Base-by-base conservation (phyloP, 805 yeast species). In the Nakazawaea laoshanensis region DNA sequence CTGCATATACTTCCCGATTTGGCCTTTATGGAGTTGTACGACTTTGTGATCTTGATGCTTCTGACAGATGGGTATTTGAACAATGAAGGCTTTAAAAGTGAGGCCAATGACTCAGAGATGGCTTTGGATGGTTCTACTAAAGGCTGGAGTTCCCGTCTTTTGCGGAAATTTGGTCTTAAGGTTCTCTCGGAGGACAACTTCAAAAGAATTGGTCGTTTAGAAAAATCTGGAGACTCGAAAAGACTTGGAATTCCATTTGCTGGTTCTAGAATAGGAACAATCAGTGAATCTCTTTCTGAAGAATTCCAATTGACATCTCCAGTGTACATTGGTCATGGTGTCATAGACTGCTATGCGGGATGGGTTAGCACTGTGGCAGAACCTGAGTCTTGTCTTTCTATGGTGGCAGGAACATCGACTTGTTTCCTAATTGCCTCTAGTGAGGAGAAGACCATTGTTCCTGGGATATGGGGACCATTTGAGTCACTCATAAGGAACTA, bases 391-490 rank as follows among this genome's bases (percentile, higher is more conserved):
- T 44, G 60, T 4, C 41, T 74, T 16, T 56, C 70, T 2, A 60
- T 73, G 66, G 67, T 72, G 5, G 83, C 79, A 1, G 81, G 81
- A 0, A 75, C 81, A 0, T 71, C 78, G 5, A 73, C 80, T 1
- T 75, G 83, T 40, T 73, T 59, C 39, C 40, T 72, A 10, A 42
- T 55, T 9, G 55, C 59, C 0, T 51, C 56, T 17, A 41, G 37
- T 0, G 19, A 37, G 0, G 16, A 21, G 6, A 33, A 19, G 3
- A 29, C 24, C 2, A 38, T 45, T 2, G 42, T 59, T 2, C 54
- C 60, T 0, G 80, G 80, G 0, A 51, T 73, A 4, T 75, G 83
- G 83, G 81, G 83, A 0, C 82, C 81, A 1, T 74, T 67, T 43
- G 42, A 53, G 2, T 54, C 61, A 24, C 47, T 68, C 4, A 35